phyloP scores from a whole-genome alignment of 257 asterid species.

The Marsdenia floribunda region DNA sequence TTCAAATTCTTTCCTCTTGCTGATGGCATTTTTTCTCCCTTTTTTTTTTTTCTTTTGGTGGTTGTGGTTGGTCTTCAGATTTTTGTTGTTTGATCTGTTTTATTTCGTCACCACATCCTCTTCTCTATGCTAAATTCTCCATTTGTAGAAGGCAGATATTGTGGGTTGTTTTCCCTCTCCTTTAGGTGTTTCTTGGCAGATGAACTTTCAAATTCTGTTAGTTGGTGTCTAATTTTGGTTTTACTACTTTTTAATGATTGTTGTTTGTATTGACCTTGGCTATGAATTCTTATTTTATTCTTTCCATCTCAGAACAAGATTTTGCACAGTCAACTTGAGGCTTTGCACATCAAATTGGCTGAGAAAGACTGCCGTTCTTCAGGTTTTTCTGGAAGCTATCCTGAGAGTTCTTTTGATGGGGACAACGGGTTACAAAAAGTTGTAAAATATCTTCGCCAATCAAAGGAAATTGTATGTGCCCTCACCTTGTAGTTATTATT shows the following conservation, averaged over 20 bases:
- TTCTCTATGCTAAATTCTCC: neutral
- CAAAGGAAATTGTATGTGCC: slow-evolving; percentile 68
- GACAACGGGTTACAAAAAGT: slow-evolving; percentile 77
- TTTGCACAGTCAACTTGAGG: slow-evolving; percentile 76
- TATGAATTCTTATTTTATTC: neutral
- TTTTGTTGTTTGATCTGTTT: neutral
- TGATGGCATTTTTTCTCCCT: neutral
- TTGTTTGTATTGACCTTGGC: neutral
- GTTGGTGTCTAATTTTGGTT: neutral
- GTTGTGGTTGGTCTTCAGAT: neutral
- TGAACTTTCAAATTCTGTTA: neutral
- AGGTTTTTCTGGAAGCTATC: slow-evolving; percentile 53
- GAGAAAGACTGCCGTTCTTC: slow-evolving; percentile 58
- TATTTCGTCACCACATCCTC: neutral
- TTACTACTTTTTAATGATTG: neutral
- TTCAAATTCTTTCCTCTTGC: neutral
- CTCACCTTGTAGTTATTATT: neutral
- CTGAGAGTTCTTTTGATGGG: slow-evolving; percentile 32
- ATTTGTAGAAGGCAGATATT: neutral
- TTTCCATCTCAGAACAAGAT: slow-evolving; percentile 49
- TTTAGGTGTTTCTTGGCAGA: neutral
- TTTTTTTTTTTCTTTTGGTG: neutral
- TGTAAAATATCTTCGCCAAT: slow-evolving; percentile 78
- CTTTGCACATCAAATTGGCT: slow-evolving; percentile 75
- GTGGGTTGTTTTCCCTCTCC: neutral